Evolutionary conservation across 2,329 filamentous ascomycete genomes (phyloP).

Genomic region (Nemania diffusa): DNA sequence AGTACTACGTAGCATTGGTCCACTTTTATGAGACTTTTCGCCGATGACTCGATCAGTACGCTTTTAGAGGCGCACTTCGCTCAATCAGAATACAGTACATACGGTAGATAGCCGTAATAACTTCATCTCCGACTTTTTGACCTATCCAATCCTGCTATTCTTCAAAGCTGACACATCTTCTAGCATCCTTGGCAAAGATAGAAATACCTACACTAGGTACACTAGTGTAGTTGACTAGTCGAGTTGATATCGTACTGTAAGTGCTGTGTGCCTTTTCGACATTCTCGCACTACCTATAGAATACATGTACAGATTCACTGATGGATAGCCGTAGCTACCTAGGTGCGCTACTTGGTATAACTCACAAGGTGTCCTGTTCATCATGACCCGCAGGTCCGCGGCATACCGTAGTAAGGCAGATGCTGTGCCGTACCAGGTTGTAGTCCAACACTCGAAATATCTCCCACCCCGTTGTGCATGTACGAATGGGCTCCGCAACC

Average conservation of each 20-base stretch:
- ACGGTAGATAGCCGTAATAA: conserved; percentile 1
- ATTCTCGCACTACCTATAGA: too few species aligned
- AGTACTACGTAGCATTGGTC: conserved; percentile 30
- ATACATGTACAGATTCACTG: too few species aligned
- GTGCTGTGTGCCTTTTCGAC: background rate
- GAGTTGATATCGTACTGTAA: background rate
- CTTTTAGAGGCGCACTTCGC: conserved; percentile 6
- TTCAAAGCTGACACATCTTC: conserved; percentile 29
- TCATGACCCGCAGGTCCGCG: conserved; percentile 11
- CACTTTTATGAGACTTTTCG: conserved; percentile 18
- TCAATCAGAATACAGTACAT: conserved; percentile 22
- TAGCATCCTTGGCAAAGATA: conserved; percentile 10
- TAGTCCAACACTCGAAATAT: conserved; percentile 22
- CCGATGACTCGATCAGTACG: conserved; percentile 21
- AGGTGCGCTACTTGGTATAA: too few species aligned
- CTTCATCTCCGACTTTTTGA: conserved; percentile 5
- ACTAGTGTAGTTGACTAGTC: background rate
- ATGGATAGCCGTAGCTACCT: too few species aligned
- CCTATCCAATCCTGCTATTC: conserved; percentile 14
- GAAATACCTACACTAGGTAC: background rate
- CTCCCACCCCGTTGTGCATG: conserved; percentile 16
- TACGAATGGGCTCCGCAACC: conserved; percentile 24
- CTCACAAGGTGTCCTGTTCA: background rate
- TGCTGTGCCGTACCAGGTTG: conserved; percentile 10
- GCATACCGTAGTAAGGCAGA: background rate